Evolutionary conservation across 768 basidiomycete species (phyloP), one percentile per base, ranked within the genome.

Genomic region (Tricholoma hemisulphureum): DNA sequence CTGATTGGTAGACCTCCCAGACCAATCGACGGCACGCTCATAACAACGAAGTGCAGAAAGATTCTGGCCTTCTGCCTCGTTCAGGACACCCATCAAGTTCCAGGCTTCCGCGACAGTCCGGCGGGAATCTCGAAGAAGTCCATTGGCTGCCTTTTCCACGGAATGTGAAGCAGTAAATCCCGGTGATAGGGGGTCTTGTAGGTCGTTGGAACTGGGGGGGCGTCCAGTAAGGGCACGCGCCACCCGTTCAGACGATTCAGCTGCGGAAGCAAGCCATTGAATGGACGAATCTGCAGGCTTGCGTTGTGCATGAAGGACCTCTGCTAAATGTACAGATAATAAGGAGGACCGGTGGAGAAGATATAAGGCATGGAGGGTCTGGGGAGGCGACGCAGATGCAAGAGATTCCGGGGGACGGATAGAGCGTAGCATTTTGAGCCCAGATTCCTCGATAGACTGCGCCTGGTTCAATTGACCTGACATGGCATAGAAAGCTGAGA

Each of bases 271-370:
- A 39, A 91, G 73, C 74, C 79, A 82, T 63, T 81, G 78, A 26
- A 88, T 74, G 2, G 86, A 84, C 3, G 76, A 69, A 7, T 71
- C 63, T 3, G 73, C 65, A 23, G 81, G 75, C 14, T 69, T 59
- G 23, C 64, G 69, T 59, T 70, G 77, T 64, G 84, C 85, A 64
- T 85, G 79, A 9, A 83, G 71, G 10, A 92, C 88, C 71, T 92
- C 89, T 0, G 88, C 89, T 13, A 84, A 81, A 65, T 92, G 90
- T 11, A 87, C 76, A 13, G 85, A 85, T 48, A 92, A 71, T 10
- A 92, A 73, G n/a, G 90, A 83, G 14, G 87, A 83, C 37, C 88
- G 86, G 58, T 92, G 89, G 26, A 89, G 79, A 41, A 91, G 72
- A 62, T 82, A 89, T 6, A 89, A 70, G 1, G 77, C 71, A 67